Evolutionary conservation across 2,329 filamentous ascomycete species (phyloP).

Genomic region (Colletotrichum graminicola): DNA sequence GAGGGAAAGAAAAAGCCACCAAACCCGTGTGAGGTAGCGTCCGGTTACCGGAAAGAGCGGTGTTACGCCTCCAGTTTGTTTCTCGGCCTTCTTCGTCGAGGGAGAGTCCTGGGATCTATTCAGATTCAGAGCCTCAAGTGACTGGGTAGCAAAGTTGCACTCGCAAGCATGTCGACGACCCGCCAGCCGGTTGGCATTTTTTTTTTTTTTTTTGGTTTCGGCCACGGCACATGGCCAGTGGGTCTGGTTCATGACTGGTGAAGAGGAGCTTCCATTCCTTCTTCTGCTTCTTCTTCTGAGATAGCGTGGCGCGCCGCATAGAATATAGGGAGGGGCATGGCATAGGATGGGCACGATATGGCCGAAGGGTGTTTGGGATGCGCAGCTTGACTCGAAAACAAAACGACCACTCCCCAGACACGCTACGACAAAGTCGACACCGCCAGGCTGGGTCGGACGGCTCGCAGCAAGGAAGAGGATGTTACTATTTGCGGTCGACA

Average conservation of each 20-base stretch:
- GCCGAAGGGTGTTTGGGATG: slow-evolving; percentile 16
- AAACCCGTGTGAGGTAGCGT: slow-evolving; percentile 18
- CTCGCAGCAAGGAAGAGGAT: slow-evolving; percentile 33
- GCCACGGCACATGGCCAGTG: slow-evolving; percentile 39
- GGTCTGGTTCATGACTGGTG: slow-evolving; percentile 38
- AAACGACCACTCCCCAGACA: slow-evolving; percentile 20
- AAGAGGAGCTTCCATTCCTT: slow-evolving; percentile 4
- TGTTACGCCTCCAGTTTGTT: slow-evolving; percentile 38
- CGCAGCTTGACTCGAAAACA: slow-evolving; percentile 35
- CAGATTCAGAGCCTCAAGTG: slow-evolving; percentile 25
- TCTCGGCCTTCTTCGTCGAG: slow-evolving; percentile 26
- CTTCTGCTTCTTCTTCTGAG: slow-evolving; percentile 12
- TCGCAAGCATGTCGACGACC: slow-evolving; percentile 35
- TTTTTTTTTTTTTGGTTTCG: slow-evolving; percentile 34
- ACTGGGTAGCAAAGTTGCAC: neutral
- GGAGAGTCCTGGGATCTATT: slow-evolving; percentile 11
- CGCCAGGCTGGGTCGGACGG: slow-evolving; percentile 34
- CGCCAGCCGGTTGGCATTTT: slow-evolving; percentile 14
- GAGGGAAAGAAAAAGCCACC: slow-evolving; percentile 12
- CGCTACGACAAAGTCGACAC: slow-evolving; percentile 31
- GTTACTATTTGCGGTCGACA: slow-evolving; percentile 40
- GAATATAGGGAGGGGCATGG: slow-evolving; percentile 23
- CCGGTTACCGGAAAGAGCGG: slow-evolving; percentile 33
- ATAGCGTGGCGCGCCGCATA: slow-evolving; percentile 11
- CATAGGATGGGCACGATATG: slow-evolving; percentile 18